These are phyloP conservation scores for Sarocladium kiliense DNA, from an alignment of 2,329 filamentous ascomycete species.

Conservation along the genomic window DNA sequence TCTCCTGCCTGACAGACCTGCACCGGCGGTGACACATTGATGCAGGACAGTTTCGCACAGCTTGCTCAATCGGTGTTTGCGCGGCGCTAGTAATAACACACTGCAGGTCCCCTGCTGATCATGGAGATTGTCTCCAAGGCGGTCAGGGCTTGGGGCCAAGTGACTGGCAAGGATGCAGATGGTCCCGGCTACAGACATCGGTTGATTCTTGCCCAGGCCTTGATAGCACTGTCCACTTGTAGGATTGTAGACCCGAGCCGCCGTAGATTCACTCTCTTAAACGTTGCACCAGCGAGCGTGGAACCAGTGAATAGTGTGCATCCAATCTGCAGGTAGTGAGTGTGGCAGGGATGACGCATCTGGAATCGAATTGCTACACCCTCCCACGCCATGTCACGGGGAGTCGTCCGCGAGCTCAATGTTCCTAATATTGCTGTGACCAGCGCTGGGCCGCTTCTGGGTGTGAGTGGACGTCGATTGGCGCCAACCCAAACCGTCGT, in stretches of 20 bases:
- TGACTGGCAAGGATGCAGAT: background rate
- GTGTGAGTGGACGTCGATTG: too few species aligned
- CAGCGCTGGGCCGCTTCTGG: too few species aligned
- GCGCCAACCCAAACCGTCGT: too few species aligned
- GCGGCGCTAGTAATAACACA: background rate
- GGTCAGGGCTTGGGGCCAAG: background rate
- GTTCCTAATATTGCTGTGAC: too few species aligned
- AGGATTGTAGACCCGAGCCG: too few species aligned
- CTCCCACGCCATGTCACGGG: background rate
- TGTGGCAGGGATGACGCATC: background rate
- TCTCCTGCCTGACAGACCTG: background rate
- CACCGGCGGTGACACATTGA: background rate
- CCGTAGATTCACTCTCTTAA: too few species aligned
- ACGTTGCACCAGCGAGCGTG: background rate
- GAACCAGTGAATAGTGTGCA: background rate
- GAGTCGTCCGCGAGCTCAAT: too few species aligned
- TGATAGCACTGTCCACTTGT: too few species aligned
- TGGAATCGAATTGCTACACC: background rate
- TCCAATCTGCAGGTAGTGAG: too few species aligned
- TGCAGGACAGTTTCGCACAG: conserved; percentile 1
- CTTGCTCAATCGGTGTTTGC: conserved; percentile 4
- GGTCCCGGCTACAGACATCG: too few species aligned
- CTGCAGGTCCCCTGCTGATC: background rate
- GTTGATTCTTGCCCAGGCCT: too few species aligned
- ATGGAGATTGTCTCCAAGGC: background rate